Conservation (phyloP, 805 yeast species). For the Nakazawaea wickerhamii region DNA sequence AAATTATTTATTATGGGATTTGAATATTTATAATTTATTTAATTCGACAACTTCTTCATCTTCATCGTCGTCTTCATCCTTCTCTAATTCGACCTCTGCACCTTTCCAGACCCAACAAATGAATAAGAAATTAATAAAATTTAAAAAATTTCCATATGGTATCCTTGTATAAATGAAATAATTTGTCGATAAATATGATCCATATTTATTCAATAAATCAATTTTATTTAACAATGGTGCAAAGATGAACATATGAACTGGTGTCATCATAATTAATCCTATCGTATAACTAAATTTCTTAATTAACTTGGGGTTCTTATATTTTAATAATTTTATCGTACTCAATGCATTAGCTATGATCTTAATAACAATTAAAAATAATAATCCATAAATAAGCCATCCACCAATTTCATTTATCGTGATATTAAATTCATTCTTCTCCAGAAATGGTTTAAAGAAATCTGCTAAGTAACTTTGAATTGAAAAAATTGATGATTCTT, state of each 20-base stretch:
- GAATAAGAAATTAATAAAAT: slow-evolving; percentile 1
- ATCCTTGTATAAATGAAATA: slow-evolving; percentile 6
- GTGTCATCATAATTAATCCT: slow-evolving; percentile 1
- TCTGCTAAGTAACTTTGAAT: slow-evolving; percentile 18
- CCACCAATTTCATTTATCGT: slow-evolving; percentile 20
- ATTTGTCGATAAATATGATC: slow-evolving; percentile 2
- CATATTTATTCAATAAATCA: slow-evolving; percentile 1
- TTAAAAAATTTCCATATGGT: slow-evolving; percentile 6
- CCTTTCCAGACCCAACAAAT: slow-evolving; percentile 12
- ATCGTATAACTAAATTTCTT: slow-evolving; percentile 6
- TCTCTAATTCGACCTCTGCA: slow-evolving; percentile 1
- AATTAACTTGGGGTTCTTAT: slow-evolving; percentile 10
- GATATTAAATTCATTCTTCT: slow-evolving; percentile 16
- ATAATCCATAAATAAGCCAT: slow-evolving; percentile 18
- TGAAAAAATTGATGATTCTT: slow-evolving; percentile 24
- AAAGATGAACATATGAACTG: slow-evolving; percentile 10
- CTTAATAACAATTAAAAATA: slow-evolving; percentile 14
- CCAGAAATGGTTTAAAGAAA: slow-evolving; percentile 8
- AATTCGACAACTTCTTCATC: slow-evolving; percentile 11
- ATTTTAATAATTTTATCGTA: slow-evolving; percentile 18
- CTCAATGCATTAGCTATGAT: slow-evolving; percentile 14
- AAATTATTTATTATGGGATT: neutral
- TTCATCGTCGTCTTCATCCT: neutral
- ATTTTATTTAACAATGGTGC: slow-evolving; percentile 4
- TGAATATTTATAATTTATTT: slow-evolving; percentile 3